These are phyloP conservation scores for Xylaria sp. DNA, from an alignment of 2,329 filamentous ascomycete genomes.

Conservation along the genomic window DNA sequence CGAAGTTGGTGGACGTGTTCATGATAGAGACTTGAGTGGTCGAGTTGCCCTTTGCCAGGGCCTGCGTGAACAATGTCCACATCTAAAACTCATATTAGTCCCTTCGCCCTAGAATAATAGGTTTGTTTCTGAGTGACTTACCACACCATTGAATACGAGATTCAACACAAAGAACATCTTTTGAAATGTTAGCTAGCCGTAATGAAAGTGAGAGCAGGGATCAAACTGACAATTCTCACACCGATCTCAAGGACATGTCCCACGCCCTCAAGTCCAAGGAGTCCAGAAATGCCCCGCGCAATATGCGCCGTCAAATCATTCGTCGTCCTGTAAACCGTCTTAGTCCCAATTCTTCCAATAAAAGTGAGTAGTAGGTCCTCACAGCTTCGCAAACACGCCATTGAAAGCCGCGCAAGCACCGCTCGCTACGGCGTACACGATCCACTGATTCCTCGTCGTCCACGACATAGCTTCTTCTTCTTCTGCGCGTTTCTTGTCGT, in stretches of 20 bases:
- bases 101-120: no score
- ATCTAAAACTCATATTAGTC: constrained; percentile 41
- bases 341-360: neutral
- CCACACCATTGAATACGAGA: constrained; percentile 64
- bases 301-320: constrained; percentile 49
- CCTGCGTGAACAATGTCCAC: constrained; percentile 79
- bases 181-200: neutral
- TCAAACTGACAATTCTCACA: constrained; percentile 44
- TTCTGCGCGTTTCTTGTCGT: neutral
- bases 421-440: constrained; percentile 65
- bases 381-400: constrained; percentile 80
- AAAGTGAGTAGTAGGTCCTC: constrained; percentile 31
- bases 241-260: constrained; percentile 43
- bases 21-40: constrained; percentile 77
- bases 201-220: neutral
- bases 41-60: constrained; percentile 66
- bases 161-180: constrained; percentile 72
- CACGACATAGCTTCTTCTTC: constrained; percentile 24
- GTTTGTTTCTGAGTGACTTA: neutral
- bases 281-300: constrained; percentile 39
- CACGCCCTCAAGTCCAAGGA: constrained; percentile 40
- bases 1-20: constrained; percentile 77
- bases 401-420: constrained; percentile 77
- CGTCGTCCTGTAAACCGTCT: constrained; percentile 43
- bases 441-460: constrained; percentile 46